Evolutionary conservation across 352 stramenopile genomes (phyloP), one percentile per base, ranked within the genome.

Genomic region (Pythium myriotylum): DNA sequence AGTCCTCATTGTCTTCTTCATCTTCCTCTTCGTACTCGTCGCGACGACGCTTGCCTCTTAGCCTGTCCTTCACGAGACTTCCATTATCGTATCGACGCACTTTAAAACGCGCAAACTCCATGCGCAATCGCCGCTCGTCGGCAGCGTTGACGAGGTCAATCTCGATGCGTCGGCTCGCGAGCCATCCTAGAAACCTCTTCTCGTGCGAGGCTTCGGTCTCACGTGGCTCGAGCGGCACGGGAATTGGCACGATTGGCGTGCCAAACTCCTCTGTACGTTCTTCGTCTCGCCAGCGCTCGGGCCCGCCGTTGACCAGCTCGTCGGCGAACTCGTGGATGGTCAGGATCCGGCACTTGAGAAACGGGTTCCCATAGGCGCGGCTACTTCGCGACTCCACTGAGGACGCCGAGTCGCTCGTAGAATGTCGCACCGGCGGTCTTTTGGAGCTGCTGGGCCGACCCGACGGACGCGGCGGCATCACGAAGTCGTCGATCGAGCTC

Each of bases 401-500:
- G 2, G 40, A 60, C 19, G 39, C 41, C 17, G 53, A 40, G 3
- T 24, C 35, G 33, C 50, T 57, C 14, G 50, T 27, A 16, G 22
- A 37, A 26, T 32, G n/a, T 4, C 29, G 29, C 54, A 42, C 29
- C 12, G n/a, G 5, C 6, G 27, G 29, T 10, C 29, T 35, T 10
- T 35, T 39, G 26, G 23, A 19, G 24, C 13, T 45, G 5, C 26
- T 33, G 4, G 52, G 12, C 16, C 52, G 54, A 4, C 42, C 22
- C 37, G 29, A 20, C 6, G 17, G 22, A 2, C 33, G 54, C 26
- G 54, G 54, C 54, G 43, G 54, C 54, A 52, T 43, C 54, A 48
- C 54, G 43, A 62, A 62, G 20, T 52, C 54, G 43, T 48, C 54
- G 35, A 54, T 45, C 9, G 41, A 46, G 33, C 35, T 37, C 50